A percentile compares a stretch with the other conserved stretches of the same genome.
phyloP scores from a whole-genome alignment of 805 yeast species.

The Deakozyma indianensis region DNA sequence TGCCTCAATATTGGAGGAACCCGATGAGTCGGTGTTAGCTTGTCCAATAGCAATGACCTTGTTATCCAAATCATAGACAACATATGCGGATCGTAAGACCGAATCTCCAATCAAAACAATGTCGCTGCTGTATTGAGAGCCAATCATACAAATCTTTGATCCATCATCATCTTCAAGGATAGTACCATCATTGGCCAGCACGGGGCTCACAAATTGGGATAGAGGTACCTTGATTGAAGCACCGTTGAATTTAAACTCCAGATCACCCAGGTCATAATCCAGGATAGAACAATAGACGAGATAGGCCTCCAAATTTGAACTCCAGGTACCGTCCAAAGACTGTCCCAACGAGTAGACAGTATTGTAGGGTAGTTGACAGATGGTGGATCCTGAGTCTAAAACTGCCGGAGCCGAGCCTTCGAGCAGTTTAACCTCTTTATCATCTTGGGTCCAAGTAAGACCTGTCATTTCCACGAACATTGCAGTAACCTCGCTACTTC shows the following conservation, averaged over 20 bases:
- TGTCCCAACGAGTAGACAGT: neutral
- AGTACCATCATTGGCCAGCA: neutral
- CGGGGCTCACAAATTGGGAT: neutral
- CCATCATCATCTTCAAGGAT: neutral
- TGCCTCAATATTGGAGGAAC: conserved; percentile 5
- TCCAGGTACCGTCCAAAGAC: neutral
- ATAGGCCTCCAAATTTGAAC: neutral
- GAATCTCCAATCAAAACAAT: conserved; percentile 36
- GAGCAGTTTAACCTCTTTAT: neutral
- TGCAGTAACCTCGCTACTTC: neutral
- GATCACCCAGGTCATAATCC: neutral
- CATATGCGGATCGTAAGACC: conserved; percentile 39
- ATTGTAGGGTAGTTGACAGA: neutral
- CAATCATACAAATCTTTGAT: neutral
- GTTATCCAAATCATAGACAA: conserved; percentile 43
- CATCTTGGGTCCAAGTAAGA: neutral
- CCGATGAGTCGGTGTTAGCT: conserved; percentile 13
- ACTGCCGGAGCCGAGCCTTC: neutral
- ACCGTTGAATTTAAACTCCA: neutral
- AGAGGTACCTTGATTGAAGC: neutral
- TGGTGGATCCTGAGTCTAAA: neutral
- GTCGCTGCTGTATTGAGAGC: neutral
- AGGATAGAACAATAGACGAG: neutral
- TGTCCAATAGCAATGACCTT: conserved; percentile 36
- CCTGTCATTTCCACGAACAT: neutral